Base-by-base conservation (phyloP, 148 eudicot species). In the Suaeda aralocaspica region DNA sequence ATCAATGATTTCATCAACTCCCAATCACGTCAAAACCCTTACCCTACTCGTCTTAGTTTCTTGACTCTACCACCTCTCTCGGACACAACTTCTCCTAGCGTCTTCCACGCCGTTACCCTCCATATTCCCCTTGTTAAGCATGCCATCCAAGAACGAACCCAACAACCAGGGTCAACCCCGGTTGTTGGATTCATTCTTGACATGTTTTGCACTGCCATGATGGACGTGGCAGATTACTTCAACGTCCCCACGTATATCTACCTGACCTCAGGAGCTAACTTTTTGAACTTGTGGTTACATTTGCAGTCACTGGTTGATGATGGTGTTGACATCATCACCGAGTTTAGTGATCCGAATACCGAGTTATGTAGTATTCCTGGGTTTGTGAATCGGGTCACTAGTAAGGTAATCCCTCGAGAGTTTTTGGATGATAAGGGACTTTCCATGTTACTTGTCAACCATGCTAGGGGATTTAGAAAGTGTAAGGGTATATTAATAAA, bases 221-320 rank as follows among this genome's bases (percentile, higher is more conserved):
- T 53, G 9, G 71, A 68, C 42, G 29, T 68, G 21, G 71, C 61
- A 8, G n/a, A 53, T 10, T 61, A 68, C 49, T 44, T 34, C 3
- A 28, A 25, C 21, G 12, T 68, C 6, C 61, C 71, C 10, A 57
- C 77, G 5, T 81, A 81, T n/a, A 12, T 81, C 4, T 79, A 74
- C 62, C 74, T 71, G 56, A 60, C 87, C 21, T 74, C 79, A 0
- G 78, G 72, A 57, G 85, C 79, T 0, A 36, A 34, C 45, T n/a
- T 82, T 19, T 71, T 79, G 0, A 57, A 53, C 44, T 56, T 84
- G 44, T 45, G 42, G 56, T 50, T 82, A 4, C 77, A 72, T 51
- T 34, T 74, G 2, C 80, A 68, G 41, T 36, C 41, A 12, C 45
- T 69, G 49, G 25, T 12, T 8, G 72, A 69, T 39, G 36, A 69